These are phyloP conservation scores for Fomitopsis serialis DNA, from an alignment of 768 basidiomycete species.

Conservation along the genomic window DNA sequence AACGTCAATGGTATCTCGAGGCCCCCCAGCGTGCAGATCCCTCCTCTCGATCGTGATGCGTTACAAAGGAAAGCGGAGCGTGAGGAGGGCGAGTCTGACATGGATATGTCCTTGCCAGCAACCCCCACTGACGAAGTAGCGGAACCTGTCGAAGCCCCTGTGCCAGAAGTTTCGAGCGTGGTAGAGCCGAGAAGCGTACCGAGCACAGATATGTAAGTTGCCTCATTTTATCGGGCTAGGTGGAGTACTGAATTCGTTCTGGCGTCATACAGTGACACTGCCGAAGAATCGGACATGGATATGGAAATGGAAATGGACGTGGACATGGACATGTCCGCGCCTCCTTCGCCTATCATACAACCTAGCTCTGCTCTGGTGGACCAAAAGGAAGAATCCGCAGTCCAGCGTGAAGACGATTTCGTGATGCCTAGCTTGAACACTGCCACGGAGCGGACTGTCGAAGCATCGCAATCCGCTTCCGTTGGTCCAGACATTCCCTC, in stretches of 20 bases:
- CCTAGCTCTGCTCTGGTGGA: background rate
- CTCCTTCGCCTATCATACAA: background rate
- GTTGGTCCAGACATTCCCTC: too few relatives aligned
- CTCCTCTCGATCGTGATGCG: background rate
- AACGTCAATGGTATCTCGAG: background rate
- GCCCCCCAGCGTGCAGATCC: background rate
- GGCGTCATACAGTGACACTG: too few relatives aligned
- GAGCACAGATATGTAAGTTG: too few relatives aligned
- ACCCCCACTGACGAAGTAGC: background rate
- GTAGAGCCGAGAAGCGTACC: too few relatives aligned
- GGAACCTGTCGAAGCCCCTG: background rate
- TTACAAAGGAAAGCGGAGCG: background rate
- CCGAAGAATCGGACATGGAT: too few relatives aligned
- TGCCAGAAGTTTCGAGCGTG: too few relatives aligned
- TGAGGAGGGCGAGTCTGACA: conserved; percentile 4
- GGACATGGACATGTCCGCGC: background rate
- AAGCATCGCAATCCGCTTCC: too few relatives aligned
- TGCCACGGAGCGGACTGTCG: too few relatives aligned
- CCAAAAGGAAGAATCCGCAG: background rate
- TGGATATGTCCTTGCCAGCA: conserved; percentile 6
- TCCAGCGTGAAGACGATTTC: background rate
- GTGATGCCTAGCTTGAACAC: background rate
- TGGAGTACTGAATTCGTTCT: background rate
- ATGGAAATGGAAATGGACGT: background rate
- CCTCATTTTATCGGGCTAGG: background rate